Evolutionary conservation across 345 rosid species (phyloP).

Genomic region (Trapa bicornis): DNA sequence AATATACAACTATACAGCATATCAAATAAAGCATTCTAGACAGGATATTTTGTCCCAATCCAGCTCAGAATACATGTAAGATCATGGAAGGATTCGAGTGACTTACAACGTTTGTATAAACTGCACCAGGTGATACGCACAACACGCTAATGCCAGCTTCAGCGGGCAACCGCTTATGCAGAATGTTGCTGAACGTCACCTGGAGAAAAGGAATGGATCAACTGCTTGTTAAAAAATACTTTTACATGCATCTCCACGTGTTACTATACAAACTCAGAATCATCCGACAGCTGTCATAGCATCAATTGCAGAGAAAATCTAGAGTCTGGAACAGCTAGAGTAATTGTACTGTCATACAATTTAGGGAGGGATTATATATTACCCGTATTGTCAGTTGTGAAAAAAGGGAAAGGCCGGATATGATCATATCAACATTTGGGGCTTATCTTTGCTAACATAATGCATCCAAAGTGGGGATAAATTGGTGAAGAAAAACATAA

Average conservation of each 20-base stretch:
- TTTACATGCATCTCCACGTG: too few species aligned
- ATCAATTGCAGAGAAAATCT: background rate
- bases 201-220: constrained; percentile 28
- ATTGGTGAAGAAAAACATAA: background rate
- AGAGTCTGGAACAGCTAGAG: background rate
- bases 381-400: background rate
- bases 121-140: constrained; percentile 87
- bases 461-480: background rate
- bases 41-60: background rate
- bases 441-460: background rate
- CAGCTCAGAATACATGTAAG: background rate
- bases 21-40: background rate
- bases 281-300: background rate
- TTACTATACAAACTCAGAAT: background rate
- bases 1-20: too few species aligned
- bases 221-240: background rate
- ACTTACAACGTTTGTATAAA: constrained; percentile 91
- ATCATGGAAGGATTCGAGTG: background rate
- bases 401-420: background rate
- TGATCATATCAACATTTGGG: background rate
- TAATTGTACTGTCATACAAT: background rate
- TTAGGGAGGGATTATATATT: background rate
- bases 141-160: constrained; percentile 81
- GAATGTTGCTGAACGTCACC: constrained; percentile 90
- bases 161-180: constrained; percentile 71